phyloP scores from a whole-genome alignment of 2,329 filamentous ascomycete genomes.

The Tolypocladium sp. region DNA sequence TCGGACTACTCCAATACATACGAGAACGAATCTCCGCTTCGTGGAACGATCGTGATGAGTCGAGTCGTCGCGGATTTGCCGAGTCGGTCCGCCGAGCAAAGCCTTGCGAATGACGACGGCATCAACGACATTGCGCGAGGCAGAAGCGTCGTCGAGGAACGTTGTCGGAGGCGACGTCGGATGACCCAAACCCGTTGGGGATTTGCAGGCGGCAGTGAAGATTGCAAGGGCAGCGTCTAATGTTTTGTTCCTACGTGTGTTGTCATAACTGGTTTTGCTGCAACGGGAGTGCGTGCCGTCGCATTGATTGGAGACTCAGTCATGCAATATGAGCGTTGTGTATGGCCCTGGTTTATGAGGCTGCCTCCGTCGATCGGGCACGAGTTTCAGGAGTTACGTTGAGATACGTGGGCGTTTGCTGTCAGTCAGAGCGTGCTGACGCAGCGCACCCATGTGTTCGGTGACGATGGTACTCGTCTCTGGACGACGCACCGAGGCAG shows the following conservation, averaged over 20 bases:
- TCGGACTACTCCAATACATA: constrained; percentile 15
- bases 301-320: background rate
- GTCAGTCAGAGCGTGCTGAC: too few relatives aligned
- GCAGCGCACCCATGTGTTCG: background rate
- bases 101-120: background rate
- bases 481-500: background rate
- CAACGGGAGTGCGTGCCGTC: background rate
- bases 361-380: background rate
- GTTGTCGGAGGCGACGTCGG: background rate
- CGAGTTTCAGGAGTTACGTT: background rate
- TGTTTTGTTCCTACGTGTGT: background rate
- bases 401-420: background rate
- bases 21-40: constrained; percentile 1
- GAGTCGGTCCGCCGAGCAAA: background rate
- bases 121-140: background rate
- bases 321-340: background rate
- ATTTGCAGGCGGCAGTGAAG: background rate
- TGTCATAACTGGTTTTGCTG: background rate
- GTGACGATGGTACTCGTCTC: background rate
- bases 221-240: background rate
- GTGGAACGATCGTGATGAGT: background rate
- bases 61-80: background rate
- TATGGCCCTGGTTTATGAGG: background rate
- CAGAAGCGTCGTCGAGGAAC: background rate
- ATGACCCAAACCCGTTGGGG: background rate